Conservation (phyloP, 2,329 filamentous ascomycete species). For the Aspergillus brasiliensis region DNA sequence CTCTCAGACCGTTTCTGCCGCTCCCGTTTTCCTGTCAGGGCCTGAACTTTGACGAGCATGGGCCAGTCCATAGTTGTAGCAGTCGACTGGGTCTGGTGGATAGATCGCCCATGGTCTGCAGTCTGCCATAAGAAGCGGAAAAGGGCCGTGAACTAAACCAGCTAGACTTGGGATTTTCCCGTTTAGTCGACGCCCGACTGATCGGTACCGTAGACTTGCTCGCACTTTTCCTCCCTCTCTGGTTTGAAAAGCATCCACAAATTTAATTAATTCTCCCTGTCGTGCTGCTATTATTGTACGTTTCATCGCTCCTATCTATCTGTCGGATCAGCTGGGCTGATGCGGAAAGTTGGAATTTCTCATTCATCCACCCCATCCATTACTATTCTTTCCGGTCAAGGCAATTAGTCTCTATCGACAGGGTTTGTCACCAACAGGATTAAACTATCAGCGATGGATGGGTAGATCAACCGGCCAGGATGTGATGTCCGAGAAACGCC, state of each 20-base stretch:
- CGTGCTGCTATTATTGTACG: background rate
- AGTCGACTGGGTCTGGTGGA: constrained; percentile 14
- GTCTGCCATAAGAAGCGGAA: constrained; percentile 3
- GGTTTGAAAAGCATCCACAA: background rate
- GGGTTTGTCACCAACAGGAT: background rate
- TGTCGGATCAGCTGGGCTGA: background rate
- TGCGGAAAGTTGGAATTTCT: background rate
- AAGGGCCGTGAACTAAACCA: background rate
- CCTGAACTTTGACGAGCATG: constrained; percentile 26
- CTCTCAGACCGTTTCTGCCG: constrained; percentile 26
- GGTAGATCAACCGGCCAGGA: constrained; percentile 4
- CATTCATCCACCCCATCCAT: background rate
- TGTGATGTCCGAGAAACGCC: constrained; percentile 4
- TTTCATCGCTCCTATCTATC: background rate
- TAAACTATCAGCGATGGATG: background rate
- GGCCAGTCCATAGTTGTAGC: constrained; percentile 17
- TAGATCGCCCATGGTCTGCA: constrained; percentile 15
- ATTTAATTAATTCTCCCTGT: background rate
- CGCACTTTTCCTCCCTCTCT: background rate
- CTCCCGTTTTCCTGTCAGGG: constrained; percentile 31
- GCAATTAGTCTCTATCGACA: background rate
- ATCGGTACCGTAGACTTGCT: constrained; percentile 7
- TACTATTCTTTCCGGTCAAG: background rate
- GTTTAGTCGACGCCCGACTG: constrained; percentile 1
- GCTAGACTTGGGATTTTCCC: background rate